phyloP scores from a whole-genome alignment of 2,329 filamentous ascomycete genomes.

The Plectosphaerella plurivora region DNA sequence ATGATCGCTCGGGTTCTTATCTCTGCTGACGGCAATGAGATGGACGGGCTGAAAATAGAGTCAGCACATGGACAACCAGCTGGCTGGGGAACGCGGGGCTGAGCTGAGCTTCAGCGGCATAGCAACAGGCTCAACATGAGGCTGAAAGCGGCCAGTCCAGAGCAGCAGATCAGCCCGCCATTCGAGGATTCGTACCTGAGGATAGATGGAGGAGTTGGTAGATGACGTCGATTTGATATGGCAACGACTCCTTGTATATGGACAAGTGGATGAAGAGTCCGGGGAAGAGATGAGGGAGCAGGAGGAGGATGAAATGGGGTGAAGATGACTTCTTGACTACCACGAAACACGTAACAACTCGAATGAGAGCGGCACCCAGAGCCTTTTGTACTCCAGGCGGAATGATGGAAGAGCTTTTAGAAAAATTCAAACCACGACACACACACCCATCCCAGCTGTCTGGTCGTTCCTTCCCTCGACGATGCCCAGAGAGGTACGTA shows the following conservation, averaged over 20 bases:
- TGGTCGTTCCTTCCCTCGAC: no score
- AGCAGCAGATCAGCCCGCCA: no score
- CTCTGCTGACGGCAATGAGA: not conserved
- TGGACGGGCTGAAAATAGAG: slow-evolving; percentile 1
- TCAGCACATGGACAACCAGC: no score
- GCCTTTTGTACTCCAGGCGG: not conserved
- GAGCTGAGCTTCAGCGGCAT: not conserved
- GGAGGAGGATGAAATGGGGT: not conserved
- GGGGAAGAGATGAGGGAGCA: not conserved
- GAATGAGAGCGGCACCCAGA: not conserved
- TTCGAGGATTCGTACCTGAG: no score
- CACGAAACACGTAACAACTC: not conserved
- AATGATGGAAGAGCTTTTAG: not conserved
- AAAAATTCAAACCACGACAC: no score
- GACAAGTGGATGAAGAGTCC: not conserved
- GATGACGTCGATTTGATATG: not conserved
- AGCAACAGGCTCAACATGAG: not conserved
- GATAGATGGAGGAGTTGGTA: not conserved
- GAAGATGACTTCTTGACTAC: not conserved
- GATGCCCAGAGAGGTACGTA: no score
- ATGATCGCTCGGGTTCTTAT: slow-evolving; percentile 1
- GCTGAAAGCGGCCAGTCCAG: not conserved
- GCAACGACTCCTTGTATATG: not conserved
- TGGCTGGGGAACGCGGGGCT: not conserved
- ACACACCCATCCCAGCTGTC: no score